phyloP scores from a whole-genome alignment of 2,329 filamentous ascomycete species.

The Ceratocystis alfenasii region DNA sequence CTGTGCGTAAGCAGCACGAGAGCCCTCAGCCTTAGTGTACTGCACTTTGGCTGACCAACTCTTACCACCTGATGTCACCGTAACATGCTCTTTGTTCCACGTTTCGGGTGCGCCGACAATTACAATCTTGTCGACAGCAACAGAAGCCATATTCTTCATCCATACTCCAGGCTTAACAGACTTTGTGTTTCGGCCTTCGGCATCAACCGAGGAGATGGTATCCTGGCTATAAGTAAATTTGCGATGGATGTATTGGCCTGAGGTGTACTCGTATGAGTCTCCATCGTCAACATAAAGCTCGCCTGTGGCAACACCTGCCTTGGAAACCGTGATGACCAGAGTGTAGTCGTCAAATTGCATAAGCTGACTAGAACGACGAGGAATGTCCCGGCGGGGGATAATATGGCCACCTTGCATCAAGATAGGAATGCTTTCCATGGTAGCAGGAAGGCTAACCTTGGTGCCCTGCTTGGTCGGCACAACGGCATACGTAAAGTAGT shows the following conservation, averaged over 20 bases:
- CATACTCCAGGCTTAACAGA: constrained; percentile 54
- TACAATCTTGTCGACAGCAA: constrained; percentile 73
- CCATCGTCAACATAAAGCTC: constrained; percentile 88
- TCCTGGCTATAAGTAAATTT: constrained; percentile 55
- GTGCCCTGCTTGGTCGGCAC: constrained; percentile 60
- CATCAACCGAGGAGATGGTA: constrained; percentile 57
- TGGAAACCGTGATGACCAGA: constrained; percentile 52
- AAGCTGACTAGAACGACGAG: constrained; percentile 69
- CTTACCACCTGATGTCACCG: constrained; percentile 42
- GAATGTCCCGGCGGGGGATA: constrained; percentile 77
- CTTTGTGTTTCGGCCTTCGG: constrained; percentile 43
- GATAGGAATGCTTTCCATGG: constrained; percentile 75
- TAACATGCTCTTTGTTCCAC: constrained; percentile 56
- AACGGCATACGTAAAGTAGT: constrained; percentile 80
- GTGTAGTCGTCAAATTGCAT: constrained; percentile 97
- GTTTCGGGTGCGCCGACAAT: constrained; percentile 63
- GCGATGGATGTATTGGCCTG: constrained; percentile 80
- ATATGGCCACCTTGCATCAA: constrained; percentile 91
- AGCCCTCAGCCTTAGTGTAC: constrained; percentile 41
- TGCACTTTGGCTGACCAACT: constrained; percentile 48
- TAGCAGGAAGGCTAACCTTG: constrained; percentile 56
- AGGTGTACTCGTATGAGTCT: constrained; percentile 77
- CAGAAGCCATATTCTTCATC: constrained; percentile 64
- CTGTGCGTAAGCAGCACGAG: constrained; percentile 40
- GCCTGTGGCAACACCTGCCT: constrained; percentile 53